Conservation (phyloP, 129 eudicot genomes). For the Escallonia rubra region DNA sequence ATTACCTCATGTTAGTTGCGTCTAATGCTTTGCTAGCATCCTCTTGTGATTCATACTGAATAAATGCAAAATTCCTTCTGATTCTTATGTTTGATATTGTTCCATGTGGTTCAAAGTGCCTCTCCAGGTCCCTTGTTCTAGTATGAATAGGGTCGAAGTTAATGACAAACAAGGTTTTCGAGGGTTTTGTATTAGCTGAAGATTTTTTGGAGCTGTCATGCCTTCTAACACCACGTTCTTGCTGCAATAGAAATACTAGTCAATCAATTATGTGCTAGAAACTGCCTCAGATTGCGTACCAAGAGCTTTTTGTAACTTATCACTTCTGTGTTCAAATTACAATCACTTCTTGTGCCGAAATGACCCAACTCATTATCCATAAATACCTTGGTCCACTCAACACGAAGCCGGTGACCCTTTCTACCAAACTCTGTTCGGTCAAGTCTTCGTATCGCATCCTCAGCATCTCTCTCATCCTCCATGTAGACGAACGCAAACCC, state of each 20-base stretch:
- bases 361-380: not conserved
- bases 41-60: constrained; percentile 58
- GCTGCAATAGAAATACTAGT: constrained; percentile 30
- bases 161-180: constrained; percentile 67
- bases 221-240: constrained; percentile 59
- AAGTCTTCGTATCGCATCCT: constrained; percentile 58
- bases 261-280: not conserved
- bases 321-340: too few relatives aligned
- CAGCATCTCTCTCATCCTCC: constrained; percentile 81
- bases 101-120: constrained; percentile 64
- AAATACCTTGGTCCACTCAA: constrained; percentile 73
- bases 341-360: too few relatives aligned
- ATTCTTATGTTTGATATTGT: constrained; percentile 57
- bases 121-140: constrained; percentile 56
- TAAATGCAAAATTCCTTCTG: constrained; percentile 64
- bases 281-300: not conserved
- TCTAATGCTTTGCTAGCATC: constrained; percentile 65
- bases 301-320: not conserved
- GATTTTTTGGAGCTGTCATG: constrained; percentile 41
- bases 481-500: constrained; percentile 78
- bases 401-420: constrained; percentile 68
- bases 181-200: constrained; percentile 40
- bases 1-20: constrained; percentile 41
- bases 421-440: constrained; percentile 65
- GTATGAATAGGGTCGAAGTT: constrained; percentile 61